Evolutionary conservation across 768 basidiomycete genomes (phyloP), one percentile per base, ranked within the genome.

Genomic region (Termitomyces sp.): DNA sequence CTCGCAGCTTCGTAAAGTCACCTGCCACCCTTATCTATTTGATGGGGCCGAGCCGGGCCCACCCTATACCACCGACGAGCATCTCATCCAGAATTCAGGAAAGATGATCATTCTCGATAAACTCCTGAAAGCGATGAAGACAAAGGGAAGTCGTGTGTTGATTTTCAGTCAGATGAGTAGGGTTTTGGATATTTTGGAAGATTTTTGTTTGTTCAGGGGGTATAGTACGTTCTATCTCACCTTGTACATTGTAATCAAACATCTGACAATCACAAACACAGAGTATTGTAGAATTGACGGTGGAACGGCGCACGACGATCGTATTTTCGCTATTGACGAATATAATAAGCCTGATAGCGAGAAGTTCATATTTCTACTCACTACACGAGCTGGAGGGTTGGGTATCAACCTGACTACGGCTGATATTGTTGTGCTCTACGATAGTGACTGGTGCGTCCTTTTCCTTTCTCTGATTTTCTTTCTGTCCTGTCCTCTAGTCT

Each of bases 81-180:
- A 99, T 70, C 81, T 99, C 39, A 80, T 98, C 62, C 81, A 95
- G 64, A 97, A 96, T 68, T 90, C 84, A 0, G 97, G 96, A 37
- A 98, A 98, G 75, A 98, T 98, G 96, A 77, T 96, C 55, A 95
- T 99, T 59, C 83, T 99, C 29, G 95, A 99, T 77, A 98, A 94
- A 71, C 79, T 99, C 0, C 83, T 98, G 20, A 77, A 78, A 56
- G 84, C 81, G 34, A 89, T 98, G 92, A 93, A 92, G 66, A 86
- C 74, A 24, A 94, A 94, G 69, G 95, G 94, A n/a, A 96, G 93
- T 3, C 84, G 96, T 8, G 91, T 94, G 3, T 83, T 98, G 63
- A 97, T 99, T 60, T 99, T 99, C 77, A 96, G 93, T 65, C 97
- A 98, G 72, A 98, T 99, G 97, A 95, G 92, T 73, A 88, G 97